Evolutionary conservation across 2,329 filamentous ascomycete species (phyloP), one percentile per base, ranked within the genome.

Genomic region (Cordyceps farinosa): DNA sequence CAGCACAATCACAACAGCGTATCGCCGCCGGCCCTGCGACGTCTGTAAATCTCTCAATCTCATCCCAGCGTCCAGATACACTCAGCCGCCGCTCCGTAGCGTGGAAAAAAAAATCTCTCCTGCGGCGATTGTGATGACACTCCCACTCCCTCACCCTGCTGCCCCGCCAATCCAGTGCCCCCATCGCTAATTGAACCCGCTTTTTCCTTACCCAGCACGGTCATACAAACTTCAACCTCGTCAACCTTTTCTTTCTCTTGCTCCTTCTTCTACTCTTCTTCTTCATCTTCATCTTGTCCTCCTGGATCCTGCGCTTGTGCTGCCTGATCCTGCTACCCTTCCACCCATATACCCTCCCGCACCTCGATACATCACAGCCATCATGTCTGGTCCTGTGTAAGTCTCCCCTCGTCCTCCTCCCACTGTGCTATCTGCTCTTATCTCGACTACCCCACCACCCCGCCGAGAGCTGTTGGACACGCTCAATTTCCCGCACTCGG

Each of bases 371-470:
- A 60, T n/a, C 55, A 63, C 62, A 51, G 17, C 75, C 78, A 84
- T 78, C 78, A 87, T 87, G 84, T 87, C 84, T 82, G 83, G 84
- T 76, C 78, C 86, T 78, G 85, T 87, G 86, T 89, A 85, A 88
- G 86, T 87, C 67, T 64, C 64, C 62, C 58, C 68, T 45, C 44
- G 10, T 47, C 30, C 40, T 57, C 22, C 61, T 64, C 65, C 36
- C 63, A 55, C 67, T 69, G 68, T 62, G 65, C 66, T 57, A 66
- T 67, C 66, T 67, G 69, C 68, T 61, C 69, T 69, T 66, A 59
- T 69, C 65, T 64, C 62, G 45, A 50, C 57, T 64, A 64, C 62
- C 62, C 62, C 62, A 58, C 57, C 57, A 61, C 57, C 57, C 57
- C 57, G 61, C 55, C 55, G 48, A 47, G 27, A 52, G 53, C 55